phyloP scores from a whole-genome alignment of 345 rosid genomes.

The Gossypium mustelinum region DNA sequence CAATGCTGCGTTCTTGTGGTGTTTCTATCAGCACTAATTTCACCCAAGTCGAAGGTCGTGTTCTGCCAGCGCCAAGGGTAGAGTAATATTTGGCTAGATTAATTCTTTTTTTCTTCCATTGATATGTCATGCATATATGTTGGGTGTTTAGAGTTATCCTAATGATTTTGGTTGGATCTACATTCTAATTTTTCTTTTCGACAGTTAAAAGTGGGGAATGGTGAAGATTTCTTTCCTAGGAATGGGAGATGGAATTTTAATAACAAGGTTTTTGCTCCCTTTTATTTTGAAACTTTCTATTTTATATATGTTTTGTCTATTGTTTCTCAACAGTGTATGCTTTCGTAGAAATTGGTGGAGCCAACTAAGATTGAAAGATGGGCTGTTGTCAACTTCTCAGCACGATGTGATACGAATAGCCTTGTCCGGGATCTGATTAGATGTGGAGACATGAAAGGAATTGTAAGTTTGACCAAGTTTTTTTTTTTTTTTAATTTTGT shows the following conservation, averaged over 20 bases:
- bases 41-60: constrained; percentile 84
- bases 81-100: not conserved
- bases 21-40: constrained; percentile 54
- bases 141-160: not conserved
- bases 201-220: constrained; percentile 85
- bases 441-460: constrained; percentile 77
- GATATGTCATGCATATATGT: not conserved
- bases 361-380: constrained; percentile 62
- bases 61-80: constrained; percentile 75
- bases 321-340: constrained; percentile 19
- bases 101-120: not conserved
- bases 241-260: constrained; percentile 93
- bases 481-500: not conserved
- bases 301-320: not conserved
- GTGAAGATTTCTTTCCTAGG: constrained; percentile 68
- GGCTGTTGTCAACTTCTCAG: constrained; percentile 91
- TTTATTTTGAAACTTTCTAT: not conserved
- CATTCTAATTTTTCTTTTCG: constrained; percentile 5
- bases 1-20: constrained; percentile 69
- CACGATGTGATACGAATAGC: constrained; percentile 56
- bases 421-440: constrained; percentile 60
- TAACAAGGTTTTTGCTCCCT: constrained; percentile 49
- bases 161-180: not conserved
- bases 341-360: constrained; percentile 64
- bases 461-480: constrained; percentile 44